These are phyloP conservation scores for Rubroboletus satanas DNA, from an alignment of 768 basidiomycete species.

Conservation along the genomic window DNA sequence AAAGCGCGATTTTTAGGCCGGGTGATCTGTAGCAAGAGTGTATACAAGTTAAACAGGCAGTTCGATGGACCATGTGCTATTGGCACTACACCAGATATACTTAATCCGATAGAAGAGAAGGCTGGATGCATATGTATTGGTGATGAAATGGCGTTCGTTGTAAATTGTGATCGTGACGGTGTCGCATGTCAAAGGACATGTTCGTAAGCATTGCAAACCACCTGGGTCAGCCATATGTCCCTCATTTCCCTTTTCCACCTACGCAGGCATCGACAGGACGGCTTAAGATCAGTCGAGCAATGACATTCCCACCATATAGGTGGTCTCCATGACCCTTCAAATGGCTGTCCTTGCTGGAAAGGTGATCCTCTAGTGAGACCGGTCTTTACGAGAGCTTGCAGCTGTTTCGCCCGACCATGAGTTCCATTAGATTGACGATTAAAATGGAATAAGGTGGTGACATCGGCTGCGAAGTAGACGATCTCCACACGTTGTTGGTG, in stretches of 20 bases:
- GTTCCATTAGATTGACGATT: slow-evolving; percentile 20
- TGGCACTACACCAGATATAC: slow-evolving; percentile 7
- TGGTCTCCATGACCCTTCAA: slow-evolving; percentile 35
- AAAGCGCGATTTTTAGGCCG: neutral
- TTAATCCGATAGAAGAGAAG: slow-evolving; percentile 3
- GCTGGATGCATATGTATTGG: neutral
- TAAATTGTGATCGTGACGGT: neutral
- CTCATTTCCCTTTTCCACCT: slow-evolving; percentile 41
- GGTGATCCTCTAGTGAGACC: slow-evolving; percentile 5
- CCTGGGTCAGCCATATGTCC: slow-evolving; percentile 42
- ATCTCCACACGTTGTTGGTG: slow-evolving; percentile 51
- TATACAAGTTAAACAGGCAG: slow-evolving; percentile 1
- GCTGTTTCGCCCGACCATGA: slow-evolving; percentile 1
- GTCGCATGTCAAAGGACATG: slow-evolving; percentile 11
- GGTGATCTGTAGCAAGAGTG: neutral
- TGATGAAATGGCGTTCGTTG: slow-evolving; percentile 4
- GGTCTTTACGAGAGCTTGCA: slow-evolving; percentile 1
- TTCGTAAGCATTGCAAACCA: slow-evolving; percentile 48
- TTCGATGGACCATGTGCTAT: neutral
- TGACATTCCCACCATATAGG: slow-evolving; percentile 34
- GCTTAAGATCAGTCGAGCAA: slow-evolving; percentile 24
- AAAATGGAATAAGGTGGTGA: slow-evolving; percentile 41
- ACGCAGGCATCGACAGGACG: slow-evolving; percentile 27
- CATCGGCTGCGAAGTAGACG: slow-evolving; percentile 46
- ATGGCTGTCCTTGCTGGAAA: slow-evolving; percentile 9